phyloP scores from a whole-genome alignment of 2,329 filamentous ascomycete species.

The Neofusicoccum umdonicola region DNA sequence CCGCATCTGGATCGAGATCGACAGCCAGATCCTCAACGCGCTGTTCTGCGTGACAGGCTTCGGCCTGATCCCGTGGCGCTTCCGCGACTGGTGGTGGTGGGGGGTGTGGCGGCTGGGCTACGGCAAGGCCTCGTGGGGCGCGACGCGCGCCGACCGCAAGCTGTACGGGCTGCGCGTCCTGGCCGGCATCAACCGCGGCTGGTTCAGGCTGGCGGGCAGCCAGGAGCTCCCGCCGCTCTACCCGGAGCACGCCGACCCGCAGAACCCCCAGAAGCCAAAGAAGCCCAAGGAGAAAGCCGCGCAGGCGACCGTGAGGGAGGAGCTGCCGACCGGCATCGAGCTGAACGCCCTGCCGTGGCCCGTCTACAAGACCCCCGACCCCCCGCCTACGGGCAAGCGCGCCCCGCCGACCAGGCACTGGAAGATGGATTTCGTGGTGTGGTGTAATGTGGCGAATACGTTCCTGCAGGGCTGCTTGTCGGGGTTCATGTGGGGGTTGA shows the following conservation, averaged over 20 bases:
- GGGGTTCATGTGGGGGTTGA: slow-evolving; percentile 80
- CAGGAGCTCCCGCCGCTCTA: slow-evolving; percentile 46
- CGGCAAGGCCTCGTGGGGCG: slow-evolving; percentile 23
- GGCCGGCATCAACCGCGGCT: slow-evolving; percentile 70
- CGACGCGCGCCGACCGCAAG: slow-evolving; percentile 40
- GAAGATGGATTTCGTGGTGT: slow-evolving; percentile 78
- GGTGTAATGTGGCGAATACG: slow-evolving; percentile 76
- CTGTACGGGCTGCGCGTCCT: slow-evolving; percentile 61
- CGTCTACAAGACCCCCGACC: slow-evolving; percentile 58
- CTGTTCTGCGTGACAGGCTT: slow-evolving; percentile 87
- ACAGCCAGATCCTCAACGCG: slow-evolving; percentile 78
- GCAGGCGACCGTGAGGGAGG: neutral
- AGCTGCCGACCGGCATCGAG: slow-evolving; percentile 33
- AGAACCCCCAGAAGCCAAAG: neutral
- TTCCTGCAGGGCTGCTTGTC: slow-evolving; percentile 71
- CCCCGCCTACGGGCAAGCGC: slow-evolving; percentile 69
- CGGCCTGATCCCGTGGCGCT: slow-evolving; percentile 79
- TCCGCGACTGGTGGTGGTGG: slow-evolving; percentile 74
- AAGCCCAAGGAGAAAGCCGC: slow-evolving; percentile 27
- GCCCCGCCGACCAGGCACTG: slow-evolving; percentile 66
- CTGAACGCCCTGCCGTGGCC: slow-evolving; percentile 63
- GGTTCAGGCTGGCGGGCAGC: slow-evolving; percentile 72
- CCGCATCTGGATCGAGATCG: slow-evolving; percentile 81
- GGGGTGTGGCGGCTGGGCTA: slow-evolving; percentile 59
- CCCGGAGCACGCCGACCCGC: neutral